Evolutionary conservation across 768 basidiomycete species (phyloP).

Genomic region (Termitomyces sp.): DNA sequence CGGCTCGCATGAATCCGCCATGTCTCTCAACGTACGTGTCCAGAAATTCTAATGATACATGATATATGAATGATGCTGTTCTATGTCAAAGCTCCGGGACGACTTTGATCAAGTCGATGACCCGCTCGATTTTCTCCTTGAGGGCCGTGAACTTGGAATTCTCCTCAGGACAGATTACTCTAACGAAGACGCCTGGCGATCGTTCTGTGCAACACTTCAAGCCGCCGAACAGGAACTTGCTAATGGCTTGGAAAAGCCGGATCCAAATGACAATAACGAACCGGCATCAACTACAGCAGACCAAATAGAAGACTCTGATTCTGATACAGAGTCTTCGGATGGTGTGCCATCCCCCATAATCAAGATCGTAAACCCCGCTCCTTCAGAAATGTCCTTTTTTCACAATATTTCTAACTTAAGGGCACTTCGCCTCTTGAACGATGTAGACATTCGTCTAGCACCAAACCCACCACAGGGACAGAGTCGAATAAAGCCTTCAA

Average conservation of each 20-base stretch:
- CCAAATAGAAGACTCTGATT: conserved; percentile 30
- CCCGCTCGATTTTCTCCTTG: conserved; percentile 45
- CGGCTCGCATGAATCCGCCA: not conserved
- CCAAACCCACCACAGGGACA: conserved; percentile 43
- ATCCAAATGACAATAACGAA: not conserved
- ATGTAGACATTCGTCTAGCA: conserved; percentile 59
- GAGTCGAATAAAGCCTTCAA: conserved; percentile 43
- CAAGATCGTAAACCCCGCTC: conserved; percentile 42
- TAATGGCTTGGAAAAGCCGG: conserved; percentile 15
- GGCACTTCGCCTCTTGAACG: conserved; percentile 66
- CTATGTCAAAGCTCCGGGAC: conserved; percentile 12
- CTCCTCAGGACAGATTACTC: conserved; percentile 73
- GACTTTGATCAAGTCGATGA: conserved; percentile 41
- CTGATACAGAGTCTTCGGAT: conserved; percentile 25
- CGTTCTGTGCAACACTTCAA: conserved; percentile 46
- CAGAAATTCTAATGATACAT: not conserved
- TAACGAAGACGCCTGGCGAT: conserved; percentile 61
- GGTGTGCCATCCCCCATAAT: conserved; percentile 35
- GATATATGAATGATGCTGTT: not conserved
- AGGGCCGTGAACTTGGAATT: conserved; percentile 52
- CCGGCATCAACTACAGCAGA: conserved; percentile 1
- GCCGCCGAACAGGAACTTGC: conserved; percentile 57
- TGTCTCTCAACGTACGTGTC: conserved; percentile 7
- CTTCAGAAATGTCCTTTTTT: conserved; percentile 38
- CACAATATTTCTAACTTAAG: conserved; percentile 57